phyloP scores from a whole-genome alignment of 139 green algal species.

The Chlamydomonas eustigma region DNA sequence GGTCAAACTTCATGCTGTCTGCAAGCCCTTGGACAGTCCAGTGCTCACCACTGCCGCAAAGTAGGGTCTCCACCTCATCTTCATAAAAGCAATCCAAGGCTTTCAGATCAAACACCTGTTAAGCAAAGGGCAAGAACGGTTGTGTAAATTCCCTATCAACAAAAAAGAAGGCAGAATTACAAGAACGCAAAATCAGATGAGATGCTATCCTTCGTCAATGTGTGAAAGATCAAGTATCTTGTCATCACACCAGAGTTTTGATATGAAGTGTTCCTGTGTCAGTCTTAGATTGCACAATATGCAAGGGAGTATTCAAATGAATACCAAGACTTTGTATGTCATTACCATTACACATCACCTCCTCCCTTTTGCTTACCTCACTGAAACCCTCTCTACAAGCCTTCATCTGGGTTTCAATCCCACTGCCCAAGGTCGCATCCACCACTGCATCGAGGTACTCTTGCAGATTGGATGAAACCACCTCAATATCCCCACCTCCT shows the following conservation, averaged over 20 bases:
- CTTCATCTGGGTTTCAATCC: constrained; percentile 71
- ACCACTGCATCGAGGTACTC: constrained; percentile 85
- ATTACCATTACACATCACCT: not conserved
- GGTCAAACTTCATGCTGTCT: constrained; percentile 93
- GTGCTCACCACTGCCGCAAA: constrained; percentile 83
- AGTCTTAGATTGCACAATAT: no score
- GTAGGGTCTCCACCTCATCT: constrained; percentile 90
- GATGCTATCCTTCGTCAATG: no score
- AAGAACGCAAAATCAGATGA: no score
- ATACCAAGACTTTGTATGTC: no score
- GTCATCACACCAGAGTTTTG: no score
- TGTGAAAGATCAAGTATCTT: no score
- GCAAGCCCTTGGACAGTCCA: constrained; percentile 76
- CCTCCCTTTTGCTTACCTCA: constrained; percentile 51
- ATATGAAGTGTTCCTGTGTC: no score
- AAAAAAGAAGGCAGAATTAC: no score
- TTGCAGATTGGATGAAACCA: constrained; percentile 63
- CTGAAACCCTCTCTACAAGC: constrained; percentile 84
- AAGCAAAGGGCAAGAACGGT: not conserved
- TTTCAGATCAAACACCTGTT: constrained; percentile 52
- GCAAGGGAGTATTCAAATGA: no score
- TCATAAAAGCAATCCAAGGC: constrained; percentile 74
- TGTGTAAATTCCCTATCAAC: no score
- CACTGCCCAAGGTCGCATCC: constrained; percentile 74
- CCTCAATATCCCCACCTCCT: constrained; percentile 53